Base-by-base conservation (phyloP, 192 early-diverging fungal genomes). In the Umbelopsis sp. region DNA sequence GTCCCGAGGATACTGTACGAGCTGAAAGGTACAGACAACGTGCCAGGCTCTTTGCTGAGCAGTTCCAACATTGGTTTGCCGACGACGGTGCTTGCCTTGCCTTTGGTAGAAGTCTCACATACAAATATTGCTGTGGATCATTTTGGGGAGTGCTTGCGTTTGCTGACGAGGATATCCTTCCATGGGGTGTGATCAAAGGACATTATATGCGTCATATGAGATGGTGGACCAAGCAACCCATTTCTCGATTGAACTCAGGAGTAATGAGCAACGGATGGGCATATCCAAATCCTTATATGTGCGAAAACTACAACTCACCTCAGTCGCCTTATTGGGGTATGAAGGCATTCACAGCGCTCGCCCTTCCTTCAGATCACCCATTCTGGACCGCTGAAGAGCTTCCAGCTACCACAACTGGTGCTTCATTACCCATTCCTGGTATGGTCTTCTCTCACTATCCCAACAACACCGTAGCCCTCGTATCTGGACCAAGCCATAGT, bases 161-260 rank as follows among this genome's bases (percentile, higher is more conserved):
- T 29, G 70, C 70, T 17, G 50, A 71, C 12, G 70, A 71, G 24
- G 47, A 71, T 20, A 54, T 29, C 17, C 43, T 71, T 11, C 70
- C 70, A 17, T 71, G 70, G 70, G 70, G 70, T 12, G 70, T 71
- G 34, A 49, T 71, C 53, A 71, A 71, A 32, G 70, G 70, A 26
- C 53, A 62, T 29, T 71, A 62, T 10, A 51, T 71, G 70, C 51
- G 70, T 14, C 51, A 71, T 21, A 51, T 71, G 70, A 45, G 70
- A 51, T 71, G 70, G 70, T 71, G 70, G 70, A 22, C 70, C 3
- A 24, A 54, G 29, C 70, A 71, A 29, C 70, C 70, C 17, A 44
- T 71, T 1, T 71, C 70, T 16, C 45, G 70, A 2, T 9, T 62
- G 17, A 47, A 71, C 26, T 14, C 32, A 3, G 56, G 41, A 26